Percentiles rank a stretch among this genome's conserved stretches.
phyloP scores from a whole-genome alignment of 1,284 basidiomycete species.

The Athelia psychrophila region DNA sequence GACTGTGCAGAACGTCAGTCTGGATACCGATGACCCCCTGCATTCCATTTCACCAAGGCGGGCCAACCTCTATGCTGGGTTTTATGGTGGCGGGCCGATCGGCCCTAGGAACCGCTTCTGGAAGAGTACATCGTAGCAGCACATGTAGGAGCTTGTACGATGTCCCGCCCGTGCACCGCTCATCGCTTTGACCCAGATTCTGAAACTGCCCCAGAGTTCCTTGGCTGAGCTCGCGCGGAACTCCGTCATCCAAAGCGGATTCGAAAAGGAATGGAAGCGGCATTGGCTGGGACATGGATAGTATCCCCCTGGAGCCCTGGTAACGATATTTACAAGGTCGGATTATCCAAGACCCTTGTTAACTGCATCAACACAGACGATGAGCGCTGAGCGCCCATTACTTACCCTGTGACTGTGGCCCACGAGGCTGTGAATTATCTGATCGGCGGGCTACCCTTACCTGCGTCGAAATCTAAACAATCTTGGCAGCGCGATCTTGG shows the following conservation, averaged over 20 bases:
- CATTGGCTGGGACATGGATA: slow-evolving; percentile 94
- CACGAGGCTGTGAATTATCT: no score
- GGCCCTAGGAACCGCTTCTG: slow-evolving; percentile 79
- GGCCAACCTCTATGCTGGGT: slow-evolving; percentile 9
- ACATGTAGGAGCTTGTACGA: slow-evolving; percentile 48
- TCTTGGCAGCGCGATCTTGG: no score
- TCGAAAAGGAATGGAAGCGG: slow-evolving; percentile 98
- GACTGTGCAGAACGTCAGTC: slow-evolving; percentile 92
- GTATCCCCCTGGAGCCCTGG: slow-evolving; percentile 88
- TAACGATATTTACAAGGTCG: slow-evolving; percentile 89
- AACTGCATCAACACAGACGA: slow-evolving; percentile 52
- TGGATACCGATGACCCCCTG: slow-evolving; percentile 94
- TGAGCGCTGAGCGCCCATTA: no score
- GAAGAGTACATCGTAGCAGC: slow-evolving; percentile 99
- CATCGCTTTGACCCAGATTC: slow-evolving; percentile 56
- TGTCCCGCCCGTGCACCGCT: no score
- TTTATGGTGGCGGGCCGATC: slow-evolving; percentile 1
- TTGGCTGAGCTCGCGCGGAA: slow-evolving; percentile 93
- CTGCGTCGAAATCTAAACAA: no score
- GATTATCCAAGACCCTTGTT: slow-evolving; percentile 9
- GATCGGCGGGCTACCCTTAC: no score
- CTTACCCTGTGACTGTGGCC: no score
- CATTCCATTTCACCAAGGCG: slow-evolving; percentile 98
- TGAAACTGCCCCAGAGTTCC: slow-evolving; percentile 86
- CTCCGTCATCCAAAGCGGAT: slow-evolving; percentile 94